Evolutionary conservation across 2,329 filamentous ascomycete genomes (phyloP), one percentile per base, ranked within the genome.

Genomic region (Cladosporium halotolerans): DNA sequence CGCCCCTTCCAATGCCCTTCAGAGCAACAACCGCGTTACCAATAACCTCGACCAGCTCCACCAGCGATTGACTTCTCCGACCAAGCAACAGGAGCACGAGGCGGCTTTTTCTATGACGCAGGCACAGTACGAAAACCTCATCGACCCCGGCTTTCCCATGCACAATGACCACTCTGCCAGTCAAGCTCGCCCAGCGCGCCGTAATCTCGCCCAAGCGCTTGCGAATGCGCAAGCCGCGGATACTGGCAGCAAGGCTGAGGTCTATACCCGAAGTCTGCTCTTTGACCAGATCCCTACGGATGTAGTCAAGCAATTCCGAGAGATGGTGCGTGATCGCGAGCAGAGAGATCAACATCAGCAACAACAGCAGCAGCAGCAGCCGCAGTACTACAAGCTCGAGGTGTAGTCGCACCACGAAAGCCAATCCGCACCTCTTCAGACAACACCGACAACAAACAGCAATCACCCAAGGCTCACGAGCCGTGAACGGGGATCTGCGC

Each of bases 271-370:
- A 54, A 95, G 89, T 58, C 79, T 97, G 57, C 83, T 97, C 54
- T 96, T 89, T 89, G 90, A 96, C 66, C 88, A 91, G 71, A 91
- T 97, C 63, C 91, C 93, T 11, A 81, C 83, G 62, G 90, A 97
- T 60, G 90, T 97, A 45, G 89, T 99, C 51, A 83, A 85, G 62
- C 89, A 92, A 69, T 97, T 97, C 76, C 88, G 88, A 64, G 88
- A 89, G 72, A 90, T 95, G 81, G 87, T 96, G 63, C 83, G 86
- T 59, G 87, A 93, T 42, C 61, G 63, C 28, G 58, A 63, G 9
- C 59, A 64, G 32, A 60, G 65, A 45, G 66, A 68, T 4, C 60
- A 61, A 16, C 62, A 64, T 33, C 55, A 61, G 38, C 56, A 58
- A 34, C 56, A 55, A 9, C 45, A 54, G 40, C 48, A 43, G 16